phyloP scores from a whole-genome alignment of 805 yeast species.

The Candida sphagnicola region DNA sequence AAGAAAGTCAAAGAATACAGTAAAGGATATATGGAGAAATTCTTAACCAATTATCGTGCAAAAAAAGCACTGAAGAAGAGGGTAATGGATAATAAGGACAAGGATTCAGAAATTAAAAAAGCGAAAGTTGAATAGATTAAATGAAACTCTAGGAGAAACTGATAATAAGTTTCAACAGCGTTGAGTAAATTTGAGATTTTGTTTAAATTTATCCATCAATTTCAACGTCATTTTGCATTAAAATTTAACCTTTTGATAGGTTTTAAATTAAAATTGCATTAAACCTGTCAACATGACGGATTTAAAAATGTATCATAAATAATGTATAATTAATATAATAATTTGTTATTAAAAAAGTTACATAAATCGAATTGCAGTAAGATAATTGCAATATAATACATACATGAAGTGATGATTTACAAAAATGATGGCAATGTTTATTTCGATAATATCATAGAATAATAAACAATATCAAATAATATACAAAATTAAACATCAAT shows the following conservation, averaged over 20 bases:
- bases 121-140: not conserved
- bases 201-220: no score
- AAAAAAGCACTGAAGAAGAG: slow-evolving; percentile 25
- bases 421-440: not conserved
- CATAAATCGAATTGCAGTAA: no score
- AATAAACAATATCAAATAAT: no score
- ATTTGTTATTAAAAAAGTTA: no score
- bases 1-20: slow-evolving; percentile 67
- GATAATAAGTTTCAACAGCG: no score
- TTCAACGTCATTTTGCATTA: no score
- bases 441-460: not conserved
- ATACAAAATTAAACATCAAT: no score
- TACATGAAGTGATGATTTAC: no score
- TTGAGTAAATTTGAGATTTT: no score
- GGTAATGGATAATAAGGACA: slow-evolving; percentile 5
- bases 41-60: slow-evolving; percentile 43
- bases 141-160: no score
- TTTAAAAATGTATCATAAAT: not conserved
- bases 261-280: not conserved
- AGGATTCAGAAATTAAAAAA: slow-evolving; percentile 3
- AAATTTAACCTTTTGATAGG: not conserved
- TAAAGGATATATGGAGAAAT: slow-evolving; percentile 63
- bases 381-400: no score
- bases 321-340: not conserved
- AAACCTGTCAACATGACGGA: not conserved